These are phyloP conservation scores for Phialemoniopsis sp. DNA, from an alignment of 2,329 filamentous ascomycete species.

Conservation along the genomic window DNA sequence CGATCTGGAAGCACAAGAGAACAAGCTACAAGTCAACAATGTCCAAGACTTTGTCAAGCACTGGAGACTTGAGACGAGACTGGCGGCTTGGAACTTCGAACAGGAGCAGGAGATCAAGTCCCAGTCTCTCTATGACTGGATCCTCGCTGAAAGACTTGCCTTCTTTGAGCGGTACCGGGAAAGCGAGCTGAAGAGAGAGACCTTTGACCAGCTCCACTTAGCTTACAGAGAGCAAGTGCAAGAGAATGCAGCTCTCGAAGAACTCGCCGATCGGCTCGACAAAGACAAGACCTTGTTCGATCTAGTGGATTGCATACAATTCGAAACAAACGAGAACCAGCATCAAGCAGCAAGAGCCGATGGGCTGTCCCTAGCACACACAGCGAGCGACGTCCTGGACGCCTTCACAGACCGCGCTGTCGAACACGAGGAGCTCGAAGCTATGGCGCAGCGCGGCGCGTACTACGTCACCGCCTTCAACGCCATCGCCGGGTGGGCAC, in stretches of 20 bases:
- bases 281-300: neutral
- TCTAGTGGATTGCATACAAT: neutral
- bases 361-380: neutral
- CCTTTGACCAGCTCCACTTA: neutral
- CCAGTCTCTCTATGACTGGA: conserved; percentile 17
- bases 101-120: conserved; percentile 10
- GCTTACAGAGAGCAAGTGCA: neutral
- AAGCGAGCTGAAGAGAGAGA: conserved; percentile 7
- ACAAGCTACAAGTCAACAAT: conserved; percentile 5
- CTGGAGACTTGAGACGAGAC: conserved; percentile 20
- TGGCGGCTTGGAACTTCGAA: conserved; percentile 12
- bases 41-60: conserved; percentile 12
- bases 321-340: neutral
- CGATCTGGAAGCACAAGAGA: conserved; percentile 2
- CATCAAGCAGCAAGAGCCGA: conserved; percentile 1
- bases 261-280: neutral
- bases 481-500: conserved; percentile 10
- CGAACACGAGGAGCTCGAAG: conserved; percentile 3
- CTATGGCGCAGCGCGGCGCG: conserved; percentile 11
- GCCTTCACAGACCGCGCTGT: conserved; percentile 2
- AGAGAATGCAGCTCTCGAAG: neutral
- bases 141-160: conserved; percentile 17
- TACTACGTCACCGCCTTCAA: conserved; percentile 12
- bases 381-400: conserved; percentile 1
- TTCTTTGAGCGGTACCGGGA: conserved; percentile 17